A percentile compares a stretch with the other conserved stretches of the same genome.
Evolutionary conservation across 345 rosid genomes (phyloP).

Genomic region (Rhodamnia rubescens): DNA sequence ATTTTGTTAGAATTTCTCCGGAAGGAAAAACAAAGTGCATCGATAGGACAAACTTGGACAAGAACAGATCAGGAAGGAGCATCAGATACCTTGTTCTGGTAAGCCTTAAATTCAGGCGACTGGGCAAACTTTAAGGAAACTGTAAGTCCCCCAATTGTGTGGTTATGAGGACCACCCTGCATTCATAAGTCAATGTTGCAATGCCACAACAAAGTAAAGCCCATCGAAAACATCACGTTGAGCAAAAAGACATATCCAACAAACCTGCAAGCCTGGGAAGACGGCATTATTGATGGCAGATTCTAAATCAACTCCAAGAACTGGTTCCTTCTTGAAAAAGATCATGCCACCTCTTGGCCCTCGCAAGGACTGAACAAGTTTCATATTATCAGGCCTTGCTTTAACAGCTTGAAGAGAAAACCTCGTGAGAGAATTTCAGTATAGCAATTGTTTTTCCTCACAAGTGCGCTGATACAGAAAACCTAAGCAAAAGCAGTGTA

Average conservation of each 20-base stretch:
- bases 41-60: not conserved
- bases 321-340: conserved; percentile 68
- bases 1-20: not conserved
- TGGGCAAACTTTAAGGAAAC: conserved; percentile 87
- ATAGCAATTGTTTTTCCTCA: not conserved
- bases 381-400: not conserved
- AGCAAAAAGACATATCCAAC: not conserved
- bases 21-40: not conserved
- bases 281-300: conserved; percentile 90
- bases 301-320: conserved; percentile 76
- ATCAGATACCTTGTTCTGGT: conserved; percentile 58
- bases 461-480: not conserved
- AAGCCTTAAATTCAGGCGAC: conserved; percentile 55
- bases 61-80: not conserved
- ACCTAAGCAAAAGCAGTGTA: not conserved
- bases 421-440: not conserved
- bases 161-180: conserved; percentile 98
- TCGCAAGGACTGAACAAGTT: conserved; percentile 59
- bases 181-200: not conserved
- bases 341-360: conserved; percentile 99
- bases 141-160: conserved; percentile 85
- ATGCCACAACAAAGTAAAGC: not conserved
- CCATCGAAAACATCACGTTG: not conserved
- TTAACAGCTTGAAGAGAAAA: not conserved
- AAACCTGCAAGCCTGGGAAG: conserved; percentile 89